Conservation (phyloP, 176 grass and related monocot species). For the Musa troglodytarum region DNA sequence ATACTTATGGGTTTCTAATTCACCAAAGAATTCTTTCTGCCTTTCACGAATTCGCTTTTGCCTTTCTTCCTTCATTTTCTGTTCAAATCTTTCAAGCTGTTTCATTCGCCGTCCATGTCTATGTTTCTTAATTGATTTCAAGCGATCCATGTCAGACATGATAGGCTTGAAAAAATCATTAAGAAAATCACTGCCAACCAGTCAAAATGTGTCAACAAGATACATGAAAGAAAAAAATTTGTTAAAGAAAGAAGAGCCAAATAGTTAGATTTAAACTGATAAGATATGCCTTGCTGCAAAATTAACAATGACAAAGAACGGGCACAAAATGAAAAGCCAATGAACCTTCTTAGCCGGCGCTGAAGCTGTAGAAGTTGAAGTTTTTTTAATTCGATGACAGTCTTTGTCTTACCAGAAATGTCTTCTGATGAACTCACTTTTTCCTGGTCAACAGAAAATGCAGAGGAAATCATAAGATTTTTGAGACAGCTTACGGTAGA, state of each 20-base stretch:
- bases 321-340: background rate
- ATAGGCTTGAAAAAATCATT: constrained; percentile 89
- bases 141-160: constrained; percentile 57
- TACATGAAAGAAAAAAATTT: background rate
- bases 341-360: constrained; percentile 71
- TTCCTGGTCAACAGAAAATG: constrained; percentile 44
- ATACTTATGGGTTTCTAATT: constrained; percentile 89
- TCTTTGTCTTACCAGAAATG: constrained; percentile 87
- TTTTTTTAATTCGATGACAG: constrained; percentile 96
- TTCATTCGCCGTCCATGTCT: constrained; percentile 87
- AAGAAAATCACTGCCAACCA: constrained; percentile 81
- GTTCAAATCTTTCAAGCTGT: constrained; percentile 97
- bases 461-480: constrained; percentile 6
- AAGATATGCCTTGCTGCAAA: background rate
- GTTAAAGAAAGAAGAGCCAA: background rate
- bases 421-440: constrained; percentile 88
- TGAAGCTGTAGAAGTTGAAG: constrained; percentile 97
- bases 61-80: constrained; percentile 99
- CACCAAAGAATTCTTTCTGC: constrained; percentile 96
- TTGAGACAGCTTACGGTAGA: background rate
- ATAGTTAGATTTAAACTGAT: background rate
- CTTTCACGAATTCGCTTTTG: constrained; percentile 94
- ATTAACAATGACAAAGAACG: background rate
- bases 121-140: constrained; percentile 85
- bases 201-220: constrained; percentile 25